These are phyloP conservation scores for Luffa aegyptiaca DNA, from an alignment of 306 rosid genomes.

Conservation along the genomic window DNA sequence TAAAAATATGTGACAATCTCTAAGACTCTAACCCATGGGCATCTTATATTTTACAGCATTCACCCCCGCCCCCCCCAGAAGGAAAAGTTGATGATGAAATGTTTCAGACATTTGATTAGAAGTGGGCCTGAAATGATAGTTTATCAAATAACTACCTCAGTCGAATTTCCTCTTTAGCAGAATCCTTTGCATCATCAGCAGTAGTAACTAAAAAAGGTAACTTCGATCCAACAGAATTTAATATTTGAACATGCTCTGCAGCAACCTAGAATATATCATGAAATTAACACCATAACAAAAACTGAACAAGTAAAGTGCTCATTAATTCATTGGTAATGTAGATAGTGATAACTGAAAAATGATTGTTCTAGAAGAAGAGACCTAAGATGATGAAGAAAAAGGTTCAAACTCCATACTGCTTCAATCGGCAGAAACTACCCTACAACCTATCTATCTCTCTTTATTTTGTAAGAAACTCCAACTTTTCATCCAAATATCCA, in stretches of 20 bases:
- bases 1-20: background rate
- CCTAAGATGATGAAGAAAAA: background rate
- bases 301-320: background rate
- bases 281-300: constrained; percentile 5
- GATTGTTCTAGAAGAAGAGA: background rate
- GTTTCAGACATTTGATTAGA: background rate
- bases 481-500: background rate
- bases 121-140: background rate
- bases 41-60: background rate
- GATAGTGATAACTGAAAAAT: background rate
- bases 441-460: background rate
- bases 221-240: constrained; percentile 68
- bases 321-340: background rate
- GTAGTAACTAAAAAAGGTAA: constrained; percentile 82
- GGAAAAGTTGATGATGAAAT: background rate
- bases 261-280: constrained; percentile 42
- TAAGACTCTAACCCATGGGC: background rate
- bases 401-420: background rate
- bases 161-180: constrained; percentile 84
- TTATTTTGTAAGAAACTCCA: background rate
- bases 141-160: constrained; percentile 40
- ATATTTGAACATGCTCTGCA: constrained; percentile 63
- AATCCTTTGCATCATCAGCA: constrained; percentile 66
- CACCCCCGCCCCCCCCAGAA: background rate
- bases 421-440: background rate